Evolutionary conservation across 345 rosid genomes (phyloP), one percentile per base, ranked within the genome.

Genomic region (Reutealis trisperma): DNA sequence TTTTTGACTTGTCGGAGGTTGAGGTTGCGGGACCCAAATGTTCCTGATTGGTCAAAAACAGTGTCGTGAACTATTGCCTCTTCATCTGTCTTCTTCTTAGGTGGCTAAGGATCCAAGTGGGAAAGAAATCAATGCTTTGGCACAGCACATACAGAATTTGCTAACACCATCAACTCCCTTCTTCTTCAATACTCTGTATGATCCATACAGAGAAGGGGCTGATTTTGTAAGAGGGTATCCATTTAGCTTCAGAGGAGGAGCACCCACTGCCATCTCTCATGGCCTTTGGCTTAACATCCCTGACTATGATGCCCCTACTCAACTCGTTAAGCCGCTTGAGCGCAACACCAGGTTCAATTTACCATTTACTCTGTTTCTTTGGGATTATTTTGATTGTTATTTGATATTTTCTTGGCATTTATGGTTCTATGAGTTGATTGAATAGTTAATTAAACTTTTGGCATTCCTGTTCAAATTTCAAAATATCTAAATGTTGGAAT

Each of bases 281-380:
- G 85, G 84, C 10, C 80, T 85, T 58, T 85, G 88, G 88, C 79
- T 80, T 47, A 85, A 80, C 83, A 85, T 85, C 70, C 87, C 87
- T 58, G 87, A 84, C 25, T 82, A 82, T 42, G 85, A 82, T 72
- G 83, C 85, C 13, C 83, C 81, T 1, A 84, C 87, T 73, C 85
- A 84, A 60, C 85, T 82, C 27, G 85, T 85, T 66, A 83, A 80
- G 83, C 86, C 88, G 65, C 86, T 55, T 37, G 86, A 83, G 75
- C 82, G 79, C 21, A 85, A 80, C 74, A 77, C 75, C 60, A 85
- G 85, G 84, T 85, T 64, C 7, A 5, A 1, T 16, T 18, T 18
- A 14, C 19, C 18, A 0, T 54, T 54, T 54, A 22, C 15, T 25
- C 27, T 24, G 4, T 55, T 25, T 47, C 32, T 42, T 25, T 32